Evolutionary conservation across 805 yeast genomes (phyloP).

Genomic region (Yamadazyma philogaea): DNA sequence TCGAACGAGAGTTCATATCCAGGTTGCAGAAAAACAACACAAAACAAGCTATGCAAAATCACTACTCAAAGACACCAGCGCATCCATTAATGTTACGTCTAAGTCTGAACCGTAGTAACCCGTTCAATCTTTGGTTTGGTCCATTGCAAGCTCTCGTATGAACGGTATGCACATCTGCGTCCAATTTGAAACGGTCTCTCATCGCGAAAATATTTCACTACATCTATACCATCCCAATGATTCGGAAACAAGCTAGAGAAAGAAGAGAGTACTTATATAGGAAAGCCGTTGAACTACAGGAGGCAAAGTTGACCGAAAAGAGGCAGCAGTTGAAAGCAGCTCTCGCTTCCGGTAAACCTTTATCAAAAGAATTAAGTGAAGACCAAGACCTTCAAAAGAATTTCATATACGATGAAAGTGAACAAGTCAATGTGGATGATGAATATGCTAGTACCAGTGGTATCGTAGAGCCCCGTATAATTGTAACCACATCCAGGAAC

Average conservation of each 20-base stretch:
- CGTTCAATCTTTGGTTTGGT: no score
- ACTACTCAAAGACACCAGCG: no score
- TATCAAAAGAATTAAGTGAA: conserved; percentile 87
- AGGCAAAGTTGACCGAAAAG: conserved; percentile 79
- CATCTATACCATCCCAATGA: conserved; percentile 34
- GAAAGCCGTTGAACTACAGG: conserved; percentile 87
- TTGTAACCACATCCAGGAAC: conserved; percentile 91
- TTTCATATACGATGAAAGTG: conserved; percentile 81
- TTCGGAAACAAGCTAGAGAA: conserved; percentile 93
- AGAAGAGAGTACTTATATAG: conserved; percentile 90
- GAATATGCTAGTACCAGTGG: conserved; percentile 90
- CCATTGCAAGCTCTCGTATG: no score
- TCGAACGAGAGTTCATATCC: no score
- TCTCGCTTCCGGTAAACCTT: conserved; percentile 84
- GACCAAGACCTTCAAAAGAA: conserved; percentile 79
- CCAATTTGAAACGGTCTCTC: background rate
- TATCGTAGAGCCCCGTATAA: conserved; percentile 80
- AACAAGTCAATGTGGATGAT: conserved; percentile 72
- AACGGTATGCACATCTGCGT: no score
- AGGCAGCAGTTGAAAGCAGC: conserved; percentile 85
- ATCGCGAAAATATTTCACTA: conserved; percentile 9
- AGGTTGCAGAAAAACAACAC: no score
- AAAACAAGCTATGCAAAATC: no score
- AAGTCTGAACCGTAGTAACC: no score
- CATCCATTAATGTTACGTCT: no score